Evolutionary conservation across 192 early-diverging fungal genomes (phyloP).

Genomic region (Coemansia aciculifera): DNA sequence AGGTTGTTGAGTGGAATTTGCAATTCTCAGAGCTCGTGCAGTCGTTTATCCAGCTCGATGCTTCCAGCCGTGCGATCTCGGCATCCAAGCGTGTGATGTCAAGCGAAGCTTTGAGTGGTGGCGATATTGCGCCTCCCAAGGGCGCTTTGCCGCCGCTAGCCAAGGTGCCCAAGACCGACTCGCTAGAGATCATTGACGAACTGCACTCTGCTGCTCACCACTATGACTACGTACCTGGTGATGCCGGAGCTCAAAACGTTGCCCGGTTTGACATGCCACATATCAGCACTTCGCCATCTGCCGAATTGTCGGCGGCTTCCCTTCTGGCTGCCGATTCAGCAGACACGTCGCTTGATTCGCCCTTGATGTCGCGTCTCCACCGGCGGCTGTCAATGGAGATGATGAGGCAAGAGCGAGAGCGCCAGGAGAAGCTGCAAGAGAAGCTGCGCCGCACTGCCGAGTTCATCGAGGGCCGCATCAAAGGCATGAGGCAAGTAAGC

Average conservation of each 20-base stretch:
- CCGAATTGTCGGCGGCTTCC: background rate
- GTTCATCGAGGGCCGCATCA: conserved; percentile 12
- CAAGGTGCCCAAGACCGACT: conserved; percentile 32
- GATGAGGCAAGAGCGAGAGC: conserved; percentile 47
- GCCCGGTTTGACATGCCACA: conserved; percentile 38
- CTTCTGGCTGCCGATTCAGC: background rate
- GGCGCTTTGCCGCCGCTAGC: background rate
- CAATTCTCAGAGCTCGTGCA: conserved; percentile 80
- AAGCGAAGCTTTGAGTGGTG: background rate
- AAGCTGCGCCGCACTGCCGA: conserved; percentile 30
- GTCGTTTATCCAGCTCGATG: conserved; percentile 79
- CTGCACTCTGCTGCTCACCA: conserved; percentile 36
- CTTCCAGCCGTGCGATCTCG: conserved; percentile 3
- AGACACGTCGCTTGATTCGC: background rate
- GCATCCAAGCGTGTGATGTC: conserved; percentile 11
- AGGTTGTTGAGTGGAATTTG: conserved; percentile 80
- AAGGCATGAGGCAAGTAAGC: background rate
- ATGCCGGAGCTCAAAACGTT: background rate
- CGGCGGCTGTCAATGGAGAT: conserved; percentile 47
- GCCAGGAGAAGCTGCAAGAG: conserved; percentile 37
- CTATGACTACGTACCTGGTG: conserved; percentile 15
- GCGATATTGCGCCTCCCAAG: background rate
- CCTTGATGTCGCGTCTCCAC: conserved; percentile 41
- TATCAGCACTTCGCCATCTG: conserved; percentile 30
- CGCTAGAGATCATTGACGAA: conserved; percentile 46